Evolutionary conservation across 2,329 filamentous ascomycete species (phyloP), one percentile per base, ranked within the genome.

Genomic region (Fusarium sp.): DNA sequence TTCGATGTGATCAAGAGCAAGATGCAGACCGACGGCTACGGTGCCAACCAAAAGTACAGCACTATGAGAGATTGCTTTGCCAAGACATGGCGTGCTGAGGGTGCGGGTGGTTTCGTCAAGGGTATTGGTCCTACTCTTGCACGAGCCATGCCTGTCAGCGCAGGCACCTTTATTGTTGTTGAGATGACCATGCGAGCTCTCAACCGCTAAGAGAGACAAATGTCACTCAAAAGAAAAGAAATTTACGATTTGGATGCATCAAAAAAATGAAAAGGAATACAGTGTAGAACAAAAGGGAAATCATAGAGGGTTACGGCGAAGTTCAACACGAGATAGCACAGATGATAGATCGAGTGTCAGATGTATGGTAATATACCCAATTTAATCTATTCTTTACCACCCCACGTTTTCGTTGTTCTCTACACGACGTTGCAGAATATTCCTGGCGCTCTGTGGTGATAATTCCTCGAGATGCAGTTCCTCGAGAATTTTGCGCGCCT

Each of bases 1-100:
- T 91, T 99, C 71, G 96, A 99, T 81, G 95, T 99, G 28, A 83
- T 99, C 82, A 99, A 99, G 91, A 97, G 93, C 82, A 98, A 97
- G 88, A 98, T 98, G 95, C 96, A 99, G 87, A 97, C 91, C 62
- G 96, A 99, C 82, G 94, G 93, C 1, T 96, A 98, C 78, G 93
- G 93, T 7, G 66, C 79, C 50, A 82, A 87, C 68, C 89, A 90
- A 84, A 86, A 86, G 78, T 99, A 92, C 82, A 88, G 84, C 79
- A 90, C 84, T 58, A 98, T 98, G 95, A 88, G 91, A 53, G 92
- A 97, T 81, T 97, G 93, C 83, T 97, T 98, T 81, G 87, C 85
- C 62, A 89, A 97, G 85, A 97, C 91, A 3, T 97, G 88, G 84
- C 86, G 86, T 65, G 84, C 82, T 8, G 94, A 97, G 81, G 96